These are phyloP conservation scores for Stentor roeselii DNA, from an alignment of 73 alveolate genomes.

Conservation along the genomic window DNA sequence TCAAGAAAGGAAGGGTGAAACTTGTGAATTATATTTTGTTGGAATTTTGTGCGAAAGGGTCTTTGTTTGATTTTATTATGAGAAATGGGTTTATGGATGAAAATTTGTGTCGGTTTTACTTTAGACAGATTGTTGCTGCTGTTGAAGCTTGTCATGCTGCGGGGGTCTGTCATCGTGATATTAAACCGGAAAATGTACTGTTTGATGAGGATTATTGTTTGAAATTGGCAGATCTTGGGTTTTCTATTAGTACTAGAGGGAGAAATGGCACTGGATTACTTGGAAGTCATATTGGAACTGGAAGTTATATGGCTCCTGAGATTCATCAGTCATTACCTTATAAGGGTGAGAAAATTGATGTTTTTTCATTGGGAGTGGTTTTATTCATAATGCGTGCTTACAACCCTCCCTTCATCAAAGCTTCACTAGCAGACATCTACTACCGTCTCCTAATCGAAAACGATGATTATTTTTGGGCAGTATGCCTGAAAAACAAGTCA, in stretches of 20 bases:
- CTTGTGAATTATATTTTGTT: background rate
- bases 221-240: slow-evolving; percentile 35
- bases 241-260: slow-evolving; percentile 4
- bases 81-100: background rate
- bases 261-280: slow-evolving; percentile 28
- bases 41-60: slow-evolving; percentile 27
- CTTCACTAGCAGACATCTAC: slow-evolving; percentile 20
- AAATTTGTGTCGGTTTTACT: background rate
- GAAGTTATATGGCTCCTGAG: slow-evolving; percentile 59
- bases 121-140: slow-evolving; percentile 18
- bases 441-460: slow-evolving; percentile 21
- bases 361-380: slow-evolving; percentile 52
- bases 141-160: slow-evolving; percentile 22
- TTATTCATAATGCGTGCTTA: slow-evolving; percentile 44
- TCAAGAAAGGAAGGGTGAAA: background rate
- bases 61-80: background rate
- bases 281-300: slow-evolving; percentile 33
- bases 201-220: slow-evolving; percentile 29
- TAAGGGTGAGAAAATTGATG: slow-evolving; percentile 49
- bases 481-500: background rate
- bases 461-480: background rate
- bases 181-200: slow-evolving; percentile 30
- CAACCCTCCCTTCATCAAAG: slow-evolving; percentile 35
- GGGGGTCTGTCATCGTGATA: slow-evolving; percentile 36
- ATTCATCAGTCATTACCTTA: slow-evolving; percentile 33